Base-by-base conservation (phyloP, 768 basidiomycete species). In the Lactarius evosmus region DNA sequence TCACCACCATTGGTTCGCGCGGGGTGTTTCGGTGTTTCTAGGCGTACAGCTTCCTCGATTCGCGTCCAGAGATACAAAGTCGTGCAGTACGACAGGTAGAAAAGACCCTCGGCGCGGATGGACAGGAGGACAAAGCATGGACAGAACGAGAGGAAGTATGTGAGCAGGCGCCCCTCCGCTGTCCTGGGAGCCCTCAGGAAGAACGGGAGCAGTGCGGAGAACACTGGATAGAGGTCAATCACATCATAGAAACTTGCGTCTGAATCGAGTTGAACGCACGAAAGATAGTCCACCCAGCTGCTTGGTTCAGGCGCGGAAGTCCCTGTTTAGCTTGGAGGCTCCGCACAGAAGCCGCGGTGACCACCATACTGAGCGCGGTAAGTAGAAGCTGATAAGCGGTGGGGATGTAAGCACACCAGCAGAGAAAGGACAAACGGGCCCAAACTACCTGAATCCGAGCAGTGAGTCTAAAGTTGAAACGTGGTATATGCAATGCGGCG, bases 91-190 rank as follows among this genome's bases (percentile, higher is more conserved):
- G 83, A 79, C n/a, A 83, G 76, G 69, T 86, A 93, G 74, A 95
- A 94, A 16, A 93, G 77, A 0, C 87, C 88, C 70, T 94, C 93
- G 27, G 87, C 83, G 62, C 88, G 88, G 72, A 93, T 89, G 3
- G 92, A 91, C 19, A 95, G 79, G 40, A 92, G 80, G 38, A 92
- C 79, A 64, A 93, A 94, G 69, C 85, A 87, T 3, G 86, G 86
- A 0, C 84, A 82, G 65, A 93, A 89, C 7, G 85, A 84, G 51
- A 91, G 80, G 72, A 89, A 89, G 69, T 85, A 83, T 32, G 79
- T 78, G 34, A 87, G 73, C 16, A 88, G 76, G 69, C 82, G 86
- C 1, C 84, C 81, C 56, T 74, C 73, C 2, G 80, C 72, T 65
- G 51, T 69, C 72, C 56, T 67, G 71, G 29, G 75, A 73, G 78